Base-by-base conservation (phyloP, 2,329 filamentous ascomycete genomes). In the Chaetoscypha palmicola region DNA sequence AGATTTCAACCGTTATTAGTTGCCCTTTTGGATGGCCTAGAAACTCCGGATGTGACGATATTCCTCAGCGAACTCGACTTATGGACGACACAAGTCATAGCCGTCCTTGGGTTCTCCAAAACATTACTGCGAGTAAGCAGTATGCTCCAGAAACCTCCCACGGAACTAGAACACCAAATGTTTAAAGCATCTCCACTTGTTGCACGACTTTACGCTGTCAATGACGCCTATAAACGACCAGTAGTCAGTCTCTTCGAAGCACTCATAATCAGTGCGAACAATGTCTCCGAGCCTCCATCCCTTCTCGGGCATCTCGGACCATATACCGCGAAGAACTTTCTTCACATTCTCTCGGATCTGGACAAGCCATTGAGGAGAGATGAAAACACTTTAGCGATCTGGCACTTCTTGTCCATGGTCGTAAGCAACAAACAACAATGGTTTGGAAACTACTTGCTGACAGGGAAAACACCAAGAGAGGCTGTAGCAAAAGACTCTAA, bases 391-490 rank as follows among this genome's bases (percentile, higher is more conserved):
- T 75, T 78, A 32, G 71, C 73, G 5, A 83, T 88, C 16, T 98
- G 91, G 92, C 79, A 77, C 45, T 81, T 98, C 58, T 79, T 97
- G 41, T 86, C 90, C 2, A 81, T 83, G 2, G 83, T 97, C 36
- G 77, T 98, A 48, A 84, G 85, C 53, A 90, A 88, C 61, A 82
- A 88, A 50, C 92, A 98, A 62, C 90, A 95, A 60, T 97, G 91
- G 86, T 86, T 98, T 69, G 87, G 91, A 0, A 87, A 95, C 49
- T 94, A 90, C 59, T 73, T 98, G 7, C 77, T 97, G 30, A 96
- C 89, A 5, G 92, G 90, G 17, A 83, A 81, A 58, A 88, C 88
- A 0, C 89, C 91, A 3, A 79, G 86, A 49, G 81, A 92, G 54
- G 77, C 83, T 4, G 68, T 88, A 58, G 79, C 79, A 51, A 68